Evolutionary conservation across 352 stramenopile genomes (phyloP), one percentile per base, ranked within the genome.

Genomic region (Globisporangium rhizosaccharum): DNA sequence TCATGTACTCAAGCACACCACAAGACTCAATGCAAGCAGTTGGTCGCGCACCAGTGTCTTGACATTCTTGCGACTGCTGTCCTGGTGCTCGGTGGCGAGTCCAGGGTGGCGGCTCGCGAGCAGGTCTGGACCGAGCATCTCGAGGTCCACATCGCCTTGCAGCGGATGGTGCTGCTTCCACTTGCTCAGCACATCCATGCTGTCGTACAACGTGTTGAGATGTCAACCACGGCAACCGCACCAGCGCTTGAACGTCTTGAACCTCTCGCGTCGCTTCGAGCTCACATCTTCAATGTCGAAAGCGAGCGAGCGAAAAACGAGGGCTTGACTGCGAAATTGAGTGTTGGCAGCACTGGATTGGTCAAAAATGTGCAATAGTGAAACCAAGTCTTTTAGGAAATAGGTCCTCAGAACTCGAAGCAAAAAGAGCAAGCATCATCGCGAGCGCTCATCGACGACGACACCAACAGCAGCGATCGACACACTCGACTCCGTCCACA

Each of bases 81-180:
- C 57, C 17, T n/a, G 10, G 30, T 33, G 23, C 17, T 62, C 60
- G 8, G 28, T 53, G 25, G 46, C n/a, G 44, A 56, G 45, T 37
- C 47, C 53, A 11, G 18, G 44, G 48, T 67, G 61, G 23, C 57
- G 57, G 20, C 48, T 63, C 42, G 49, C 39, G n/a, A 64, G 45
- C 26, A 67, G 49, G 10, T 67, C 61, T 14, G 61, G 55, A 3
- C 48, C 50, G n/a, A 65, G 39, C 56, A 65, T 48, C 46, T 68
- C 62, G 33, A 68, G 45, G 15, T 68, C 62, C 23, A 65, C 57
- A 5, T 53, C 44, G 18, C n/a, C 30, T 8, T 49, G 46, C 30
- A 65, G 45, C 36, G 59, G 47, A 9, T 39, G 53, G 23, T 49
- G 59, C 12, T 52, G 45, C 53, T 59, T 59, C 59, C 52, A 60